Percentiles rank a stretch among this genome's conserved stretches.
These are phyloP conservation scores for Parafenestella ontariensis DNA, from an alignment of 2,329 filamentous ascomycete genomes.

Conservation along the genomic window DNA sequence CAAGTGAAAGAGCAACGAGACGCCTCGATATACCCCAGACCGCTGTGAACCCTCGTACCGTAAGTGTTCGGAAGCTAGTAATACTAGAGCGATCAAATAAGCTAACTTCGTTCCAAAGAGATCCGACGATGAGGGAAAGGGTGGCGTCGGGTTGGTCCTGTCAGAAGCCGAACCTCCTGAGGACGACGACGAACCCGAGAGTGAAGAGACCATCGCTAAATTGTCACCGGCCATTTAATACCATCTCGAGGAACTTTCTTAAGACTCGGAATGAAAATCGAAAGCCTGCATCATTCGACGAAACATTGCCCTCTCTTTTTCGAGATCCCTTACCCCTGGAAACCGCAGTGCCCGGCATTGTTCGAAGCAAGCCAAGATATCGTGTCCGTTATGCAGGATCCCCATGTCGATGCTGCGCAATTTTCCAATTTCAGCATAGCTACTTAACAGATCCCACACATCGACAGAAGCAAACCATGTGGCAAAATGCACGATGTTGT, in stretches of 20 bases:
- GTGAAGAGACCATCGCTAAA: not conserved
- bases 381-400: not conserved
- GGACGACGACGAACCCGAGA: not conserved
- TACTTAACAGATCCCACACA: not conserved
- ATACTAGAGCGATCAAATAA: not conserved
- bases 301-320: not conserved
- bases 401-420: not conserved
- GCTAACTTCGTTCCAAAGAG: not conserved
- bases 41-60: too few relatives aligned
- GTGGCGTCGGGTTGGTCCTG: not conserved
- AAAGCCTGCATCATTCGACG: not conserved
- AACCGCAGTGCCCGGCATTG: constrained; percentile 1
- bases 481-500: constrained; percentile 7
- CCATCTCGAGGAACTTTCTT: not conserved
- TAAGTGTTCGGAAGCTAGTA: not conserved
- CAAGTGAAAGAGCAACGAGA: too few relatives aligned
- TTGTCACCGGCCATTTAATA: not conserved
- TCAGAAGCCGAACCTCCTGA: not conserved
- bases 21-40: too few relatives aligned
- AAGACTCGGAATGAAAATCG: not conserved
- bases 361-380: not conserved
- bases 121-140: not conserved
- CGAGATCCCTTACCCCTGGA: not conserved
- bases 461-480: not conserved
- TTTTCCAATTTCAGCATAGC: not conserved